These are phyloP conservation scores for Coemansia sp. DNA, from an alignment of 192 early-diverging fungal species.

Conservation along the genomic window DNA sequence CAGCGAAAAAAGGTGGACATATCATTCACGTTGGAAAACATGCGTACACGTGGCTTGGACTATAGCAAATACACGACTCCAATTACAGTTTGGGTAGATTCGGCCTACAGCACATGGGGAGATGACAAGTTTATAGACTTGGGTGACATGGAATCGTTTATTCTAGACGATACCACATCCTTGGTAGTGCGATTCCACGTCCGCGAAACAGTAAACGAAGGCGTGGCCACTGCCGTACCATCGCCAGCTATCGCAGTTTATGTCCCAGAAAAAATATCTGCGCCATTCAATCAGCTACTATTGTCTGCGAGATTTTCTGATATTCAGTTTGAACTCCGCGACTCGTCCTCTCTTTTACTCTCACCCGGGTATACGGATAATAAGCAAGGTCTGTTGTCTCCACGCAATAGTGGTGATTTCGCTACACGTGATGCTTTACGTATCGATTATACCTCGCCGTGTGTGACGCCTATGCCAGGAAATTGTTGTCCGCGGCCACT, in stretches of 20 bases:
- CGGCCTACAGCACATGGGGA: constrained; percentile 52
- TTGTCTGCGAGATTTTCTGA: constrained; percentile 54
- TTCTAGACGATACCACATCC: constrained; percentile 45
- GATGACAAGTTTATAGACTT: constrained; percentile 51
- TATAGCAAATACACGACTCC: constrained; percentile 57
- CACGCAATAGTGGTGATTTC: constrained; percentile 38
- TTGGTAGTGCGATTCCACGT: constrained; percentile 53
- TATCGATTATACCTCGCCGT: constrained; percentile 26
- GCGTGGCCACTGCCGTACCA: constrained; percentile 30
- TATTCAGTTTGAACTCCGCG: constrained; percentile 54
- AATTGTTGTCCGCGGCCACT: constrained; percentile 38
- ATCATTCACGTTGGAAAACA: constrained; percentile 49
- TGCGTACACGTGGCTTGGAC: constrained; percentile 39
- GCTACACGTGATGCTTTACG: constrained; percentile 31
- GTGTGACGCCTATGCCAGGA: constrained; percentile 51
- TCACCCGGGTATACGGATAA: constrained; percentile 31
- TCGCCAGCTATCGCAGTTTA: constrained; percentile 49
- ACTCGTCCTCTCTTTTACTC: constrained; percentile 40
- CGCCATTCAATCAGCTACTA: constrained; percentile 54
- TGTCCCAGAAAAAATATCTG: constrained; percentile 51
- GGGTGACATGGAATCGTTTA: constrained; percentile 37
- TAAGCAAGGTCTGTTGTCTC: constrained; percentile 17
- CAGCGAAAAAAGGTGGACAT: constrained; percentile 48
- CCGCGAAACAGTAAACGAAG: constrained; percentile 42
- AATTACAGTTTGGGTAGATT: constrained; percentile 56